Evolutionary conservation across 148 eudicot species (phyloP), one percentile per base, ranked within the genome.

Genomic region (Cornus suecica): DNA sequence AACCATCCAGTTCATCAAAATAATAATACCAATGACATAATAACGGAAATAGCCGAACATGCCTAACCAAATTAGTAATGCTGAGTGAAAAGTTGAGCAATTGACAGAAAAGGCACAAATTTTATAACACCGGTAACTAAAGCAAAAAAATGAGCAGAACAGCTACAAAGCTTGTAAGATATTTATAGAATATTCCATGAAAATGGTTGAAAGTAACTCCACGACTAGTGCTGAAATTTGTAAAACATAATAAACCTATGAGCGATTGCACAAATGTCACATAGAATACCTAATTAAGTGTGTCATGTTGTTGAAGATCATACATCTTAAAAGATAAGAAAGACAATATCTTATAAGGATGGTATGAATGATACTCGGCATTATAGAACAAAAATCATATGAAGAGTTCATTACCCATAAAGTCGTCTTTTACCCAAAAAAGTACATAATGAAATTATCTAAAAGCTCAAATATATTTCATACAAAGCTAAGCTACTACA

Each of bases 141-240:
- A 25, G 29, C 34, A 64, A 64, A 41, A 22, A 45, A 18, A 20
- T 48, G 24, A 8, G 42, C 22, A 8, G 24, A 58, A 58, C 24
- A 58, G 20, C 24, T 58, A 22, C 2, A 72, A 9, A 41, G 5
- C 34, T 73, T 37, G 20, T 37, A 41, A 22, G 56, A 72, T 34
- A 34, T 73, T 73, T 14, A 61, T 31, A 72, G 5, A 72, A 56
- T 60, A 37, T 61, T 32, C 23, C 42, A 58, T 31, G 63, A 22
- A 15, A 29, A 29, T 31, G 69, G 23, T 66, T 29, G 24, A 4
- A 66, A 66, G 42, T 31, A 66, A 32, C 20, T 66, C 41, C 4
- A 16, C 22, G 7, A 30, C 69, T 22, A 16, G 42, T 30, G n/a
- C 69, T 66, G 45, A 30, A 66, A 66, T 32, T 11, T 67, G 24